Percentiles rank a stretch among this genome's conserved stretches.
These are phyloP conservation scores for Rhododendron griersonianum DNA, from an alignment of 148 eudicot species.

Conservation along the genomic window DNA sequence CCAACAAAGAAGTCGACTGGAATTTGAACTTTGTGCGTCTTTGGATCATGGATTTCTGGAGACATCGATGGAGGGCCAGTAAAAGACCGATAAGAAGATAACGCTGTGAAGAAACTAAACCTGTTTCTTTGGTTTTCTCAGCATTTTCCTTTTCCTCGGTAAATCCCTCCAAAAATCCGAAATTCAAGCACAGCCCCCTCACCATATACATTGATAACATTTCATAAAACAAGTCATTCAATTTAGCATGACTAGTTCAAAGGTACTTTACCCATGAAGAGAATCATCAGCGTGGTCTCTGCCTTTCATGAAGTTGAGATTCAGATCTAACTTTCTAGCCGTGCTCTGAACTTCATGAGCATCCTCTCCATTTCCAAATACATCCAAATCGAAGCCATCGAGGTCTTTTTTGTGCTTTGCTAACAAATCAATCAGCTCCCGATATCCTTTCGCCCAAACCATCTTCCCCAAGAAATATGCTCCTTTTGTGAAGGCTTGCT, in stretches of 20 bases:
- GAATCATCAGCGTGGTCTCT: constrained; percentile 99
- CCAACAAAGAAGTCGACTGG: background rate
- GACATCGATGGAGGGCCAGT: background rate
- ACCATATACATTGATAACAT: background rate
- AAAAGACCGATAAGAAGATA: background rate
- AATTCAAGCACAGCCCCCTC: background rate
- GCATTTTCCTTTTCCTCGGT: background rate
- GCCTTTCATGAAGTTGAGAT: constrained; percentile 83
- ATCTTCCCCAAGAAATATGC: constrained; percentile 97
- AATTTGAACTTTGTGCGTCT: background rate
- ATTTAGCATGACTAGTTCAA: background rate
- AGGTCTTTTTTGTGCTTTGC: constrained; percentile 81
- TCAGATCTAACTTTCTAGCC: constrained; percentile 65
- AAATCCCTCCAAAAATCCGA: background rate
- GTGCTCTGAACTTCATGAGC: constrained; percentile 80
- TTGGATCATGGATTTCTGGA: background rate
- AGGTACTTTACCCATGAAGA: constrained; percentile 63
- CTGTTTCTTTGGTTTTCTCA: background rate
- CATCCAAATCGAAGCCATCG: constrained; percentile 71
- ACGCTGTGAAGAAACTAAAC: background rate
- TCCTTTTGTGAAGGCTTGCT: constrained; percentile 82
- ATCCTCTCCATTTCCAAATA: constrained; percentile 94
- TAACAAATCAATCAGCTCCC: constrained; percentile 78
- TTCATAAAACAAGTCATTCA: background rate
- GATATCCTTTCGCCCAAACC: constrained; percentile 99